A percentile compares a stretch with the other conserved stretches of the same genome.
phyloP scores from a whole-genome alignment of 2,329 filamentous ascomycete species.

The Curvularia sp. region DNA sequence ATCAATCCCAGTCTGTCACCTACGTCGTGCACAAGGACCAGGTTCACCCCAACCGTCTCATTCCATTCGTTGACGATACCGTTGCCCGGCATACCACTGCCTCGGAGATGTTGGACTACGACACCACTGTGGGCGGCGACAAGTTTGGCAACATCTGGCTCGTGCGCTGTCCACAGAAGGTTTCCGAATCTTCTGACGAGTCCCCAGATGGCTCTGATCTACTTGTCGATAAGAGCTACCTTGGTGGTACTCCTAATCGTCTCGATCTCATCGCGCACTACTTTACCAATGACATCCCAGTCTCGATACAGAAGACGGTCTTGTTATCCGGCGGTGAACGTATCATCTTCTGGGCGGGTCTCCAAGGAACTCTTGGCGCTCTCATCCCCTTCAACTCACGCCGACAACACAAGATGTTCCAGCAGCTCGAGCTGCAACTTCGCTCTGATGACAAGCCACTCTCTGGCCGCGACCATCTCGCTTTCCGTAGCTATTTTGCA shows the following conservation, averaged over 20 bases:
- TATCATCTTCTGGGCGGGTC: conserved; percentile 88
- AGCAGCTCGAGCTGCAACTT: conserved; percentile 87
- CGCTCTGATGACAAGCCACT: conserved; percentile 79
- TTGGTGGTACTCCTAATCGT: conserved; percentile 87
- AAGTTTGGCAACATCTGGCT: conserved; percentile 98
- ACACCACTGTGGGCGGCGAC: conserved; percentile 91
- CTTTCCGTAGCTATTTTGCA: conserved; percentile 94
- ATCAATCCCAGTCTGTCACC: conserved; percentile 89
- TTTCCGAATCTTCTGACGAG: conserved; percentile 89
- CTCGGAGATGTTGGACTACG: conserved; percentile 95
- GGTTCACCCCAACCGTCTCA: conserved; percentile 81
- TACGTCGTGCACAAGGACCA: conserved; percentile 89
- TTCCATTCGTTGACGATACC: conserved; percentile 91
- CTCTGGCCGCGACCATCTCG: conserved; percentile 91
- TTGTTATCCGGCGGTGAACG: conserved; percentile 92
- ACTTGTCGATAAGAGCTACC: conserved; percentile 86
- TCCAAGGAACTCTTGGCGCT: conserved; percentile 93
- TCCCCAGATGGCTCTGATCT: conserved; percentile 89
- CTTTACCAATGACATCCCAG: conserved; percentile 91
- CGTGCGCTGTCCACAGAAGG: conserved; percentile 83
- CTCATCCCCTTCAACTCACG: conserved; percentile 90
- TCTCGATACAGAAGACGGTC: conserved; percentile 85
- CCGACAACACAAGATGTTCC: conserved; percentile 98
- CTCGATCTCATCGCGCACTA: conserved; percentile 86
- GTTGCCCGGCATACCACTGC: conserved; percentile 90